phyloP scores from a whole-genome alignment of 1,139 yeast genomes.

The Kodamaea sp. region DNA sequence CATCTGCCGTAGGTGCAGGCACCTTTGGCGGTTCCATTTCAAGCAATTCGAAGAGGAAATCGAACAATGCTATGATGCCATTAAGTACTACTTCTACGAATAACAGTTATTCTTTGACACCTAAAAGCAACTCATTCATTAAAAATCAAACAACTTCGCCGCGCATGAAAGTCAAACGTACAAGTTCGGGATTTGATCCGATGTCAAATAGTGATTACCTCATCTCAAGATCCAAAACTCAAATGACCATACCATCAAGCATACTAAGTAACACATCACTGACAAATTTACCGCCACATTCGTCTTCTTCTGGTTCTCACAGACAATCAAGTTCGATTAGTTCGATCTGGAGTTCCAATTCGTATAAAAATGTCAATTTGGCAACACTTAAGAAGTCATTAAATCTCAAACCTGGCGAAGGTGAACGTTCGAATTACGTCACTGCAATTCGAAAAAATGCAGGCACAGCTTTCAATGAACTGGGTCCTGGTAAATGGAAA shows the following conservation, averaged over 20 bases:
- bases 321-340: slow-evolving; percentile 34
- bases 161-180: slow-evolving; percentile 5
- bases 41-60: too few relatives aligned
- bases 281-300: not conserved
- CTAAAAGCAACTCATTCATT: slow-evolving; percentile 2
- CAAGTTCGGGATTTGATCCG: slow-evolving; percentile 10
- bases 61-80: not conserved
- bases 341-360: slow-evolving; percentile 34
- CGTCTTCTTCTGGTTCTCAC: slow-evolving; percentile 12
- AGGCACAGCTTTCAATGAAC: slow-evolving; percentile 55
- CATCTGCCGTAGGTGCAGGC: not conserved
- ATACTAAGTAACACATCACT: slow-evolving; percentile 2
- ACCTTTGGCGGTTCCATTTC: not conserved
- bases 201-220: slow-evolving; percentile 7
- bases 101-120: slow-evolving; percentile 4
- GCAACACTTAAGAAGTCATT: slow-evolving; percentile 37
- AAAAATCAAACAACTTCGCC: slow-evolving; percentile 7
- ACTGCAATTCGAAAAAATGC: slow-evolving; percentile 48
- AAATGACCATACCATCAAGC: slow-evolving; percentile 6
- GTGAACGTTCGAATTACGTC: slow-evolving; percentile 54
- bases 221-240: slow-evolving; percentile 10
- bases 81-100: slow-evolving; percentile 8
- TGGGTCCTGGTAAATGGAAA: slow-evolving; percentile 55
- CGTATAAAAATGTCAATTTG: slow-evolving; percentile 37
- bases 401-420: slow-evolving; percentile 46